Evolutionary conservation across 2,329 filamentous ascomycete genomes (phyloP).

Genomic region (Gnomoniopsis smithogilvyi): DNA sequence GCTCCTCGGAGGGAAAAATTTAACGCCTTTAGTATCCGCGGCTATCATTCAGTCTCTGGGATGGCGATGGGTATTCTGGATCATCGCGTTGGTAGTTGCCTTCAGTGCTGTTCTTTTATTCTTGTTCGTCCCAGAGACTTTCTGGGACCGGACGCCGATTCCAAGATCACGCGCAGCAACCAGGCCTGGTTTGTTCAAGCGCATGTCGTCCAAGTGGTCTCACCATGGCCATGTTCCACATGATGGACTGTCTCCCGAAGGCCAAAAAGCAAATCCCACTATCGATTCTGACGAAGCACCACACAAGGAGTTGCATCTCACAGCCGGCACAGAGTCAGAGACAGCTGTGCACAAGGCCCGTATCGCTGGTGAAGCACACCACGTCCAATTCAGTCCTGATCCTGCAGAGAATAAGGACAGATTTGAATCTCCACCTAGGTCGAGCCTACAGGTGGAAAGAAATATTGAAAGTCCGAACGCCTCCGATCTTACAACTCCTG

Average conservation of each 20-base stretch:
- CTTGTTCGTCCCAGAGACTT: slow-evolving; percentile 90
- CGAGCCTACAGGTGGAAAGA: not conserved
- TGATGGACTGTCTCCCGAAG: not conserved
- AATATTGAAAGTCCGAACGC: not conserved
- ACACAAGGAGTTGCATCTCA: slow-evolving; percentile 21
- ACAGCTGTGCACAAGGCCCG: not conserved
- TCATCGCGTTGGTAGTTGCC: slow-evolving; percentile 76
- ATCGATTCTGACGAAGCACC: slow-evolving; percentile 16
- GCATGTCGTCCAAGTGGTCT: slow-evolving; percentile 41
- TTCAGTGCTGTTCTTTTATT: slow-evolving; percentile 72
- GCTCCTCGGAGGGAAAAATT: slow-evolving; percentile 85
- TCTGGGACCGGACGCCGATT: slow-evolving; percentile 81
- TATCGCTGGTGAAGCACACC: slow-evolving; percentile 29
- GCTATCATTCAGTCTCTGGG: slow-evolving; percentile 72
- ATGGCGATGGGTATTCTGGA: slow-evolving; percentile 94
- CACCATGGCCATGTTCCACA: not conserved
- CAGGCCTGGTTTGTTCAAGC: slow-evolving; percentile 40
- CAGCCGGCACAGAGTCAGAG: not conserved
- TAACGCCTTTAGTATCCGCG: slow-evolving; percentile 83
- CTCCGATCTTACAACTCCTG: not conserved
- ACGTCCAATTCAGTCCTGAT: slow-evolving; percentile 55
- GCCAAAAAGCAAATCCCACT: not conserved
- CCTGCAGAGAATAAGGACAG: slow-evolving; percentile 13
- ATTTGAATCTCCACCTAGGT: not conserved
- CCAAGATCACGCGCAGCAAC: slow-evolving; percentile 32